Base-by-base conservation (phyloP, 306 rosid species). In the Prunus campanulata region DNA sequence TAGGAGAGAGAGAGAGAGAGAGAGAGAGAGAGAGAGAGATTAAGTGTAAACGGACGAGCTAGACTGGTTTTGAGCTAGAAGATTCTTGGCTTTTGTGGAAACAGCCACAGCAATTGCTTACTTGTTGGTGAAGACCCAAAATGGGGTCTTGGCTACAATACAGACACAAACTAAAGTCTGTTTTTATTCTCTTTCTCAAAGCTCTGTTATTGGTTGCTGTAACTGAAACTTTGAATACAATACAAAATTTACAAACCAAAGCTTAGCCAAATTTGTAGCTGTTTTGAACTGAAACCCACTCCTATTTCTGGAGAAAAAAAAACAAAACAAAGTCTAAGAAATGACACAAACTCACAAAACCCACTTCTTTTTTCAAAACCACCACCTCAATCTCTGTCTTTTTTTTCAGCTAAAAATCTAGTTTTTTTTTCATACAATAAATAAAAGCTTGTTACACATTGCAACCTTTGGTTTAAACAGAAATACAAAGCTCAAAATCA, bases 71-170 rank as follows among this genome's bases (percentile, higher is more conserved):
- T 56, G 62, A 85, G 77, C 66, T 39, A 74, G 76, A 79, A 77
- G 79, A 73, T 50, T 79, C 78, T 78, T 60, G 66, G 65, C 32
- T 39, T 30, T 56, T 75, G 59, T 48, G 55, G 24, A 57, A 67
- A 52, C 59, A 62, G 70, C 16, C 70, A 39, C 5, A 39, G 32
- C 51, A 63, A 27, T 10, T 18, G 8, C 52, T 52, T 44, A 75
- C 84, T 81, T 75, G 80, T 80, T 81, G 76, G 74, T 76, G 59
- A 82, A 80, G 64, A 84, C 77, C 70, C 70, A 83, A 64, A 72
- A 42, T 54, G 32, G 20, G 73, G 35, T 20, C 54, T 18, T 73
- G 42, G 62, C 66, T 32, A 22, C n/a, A 71, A 78, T 20, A 76
- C 49, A 65, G 76, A 86, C 82, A 78, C 56, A 46, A 19, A 25